phyloP scores from a whole-genome alignment of 495 filamentous ascomycete genomes.

The Aspergillus campestris region DNA sequence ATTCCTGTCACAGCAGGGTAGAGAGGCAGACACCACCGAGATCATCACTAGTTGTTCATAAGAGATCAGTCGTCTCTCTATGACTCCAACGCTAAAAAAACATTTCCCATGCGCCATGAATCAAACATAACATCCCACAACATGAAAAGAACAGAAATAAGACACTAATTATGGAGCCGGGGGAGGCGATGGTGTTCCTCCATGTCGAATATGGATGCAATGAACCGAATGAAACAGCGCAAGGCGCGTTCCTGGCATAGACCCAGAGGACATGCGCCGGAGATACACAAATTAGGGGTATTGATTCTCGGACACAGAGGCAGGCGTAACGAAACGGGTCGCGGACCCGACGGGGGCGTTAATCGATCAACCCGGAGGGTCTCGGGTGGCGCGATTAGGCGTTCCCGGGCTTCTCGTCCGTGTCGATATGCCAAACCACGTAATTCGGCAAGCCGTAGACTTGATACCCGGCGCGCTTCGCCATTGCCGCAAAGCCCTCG shows the following conservation, averaged over 20 bases:
- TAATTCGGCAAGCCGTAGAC: conserved; percentile 94
- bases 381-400: conserved; percentile 32
- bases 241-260: conserved; percentile 7
- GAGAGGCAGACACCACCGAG: no score
- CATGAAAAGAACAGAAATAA: no score
- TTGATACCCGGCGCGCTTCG: conserved; percentile 89
- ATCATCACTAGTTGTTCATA: no score
- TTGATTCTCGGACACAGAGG: conserved; percentile 1
- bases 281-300: conserved; percentile 14
- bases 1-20: no score
- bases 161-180: not conserved
- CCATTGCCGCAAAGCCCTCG: conserved; percentile 97
- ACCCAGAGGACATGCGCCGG: conserved; percentile 7
- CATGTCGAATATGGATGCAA: conserved; percentile 6
- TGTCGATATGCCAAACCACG: conserved; percentile 98
- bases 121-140: no score
- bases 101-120: no score
- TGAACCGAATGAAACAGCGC: conserved; percentile 8
- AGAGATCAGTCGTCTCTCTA: no score
- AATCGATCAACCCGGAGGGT: not conserved
- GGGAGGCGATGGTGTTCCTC: conserved; percentile 10
- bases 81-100: no score
- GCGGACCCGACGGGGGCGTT: conserved; percentile 5
- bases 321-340: conserved; percentile 9
- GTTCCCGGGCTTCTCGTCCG: conserved; percentile 93